Evolutionary conservation across 2,329 filamentous ascomycete species (phyloP).

Genomic region (Cladosporium austrohemisphaericum): DNA sequence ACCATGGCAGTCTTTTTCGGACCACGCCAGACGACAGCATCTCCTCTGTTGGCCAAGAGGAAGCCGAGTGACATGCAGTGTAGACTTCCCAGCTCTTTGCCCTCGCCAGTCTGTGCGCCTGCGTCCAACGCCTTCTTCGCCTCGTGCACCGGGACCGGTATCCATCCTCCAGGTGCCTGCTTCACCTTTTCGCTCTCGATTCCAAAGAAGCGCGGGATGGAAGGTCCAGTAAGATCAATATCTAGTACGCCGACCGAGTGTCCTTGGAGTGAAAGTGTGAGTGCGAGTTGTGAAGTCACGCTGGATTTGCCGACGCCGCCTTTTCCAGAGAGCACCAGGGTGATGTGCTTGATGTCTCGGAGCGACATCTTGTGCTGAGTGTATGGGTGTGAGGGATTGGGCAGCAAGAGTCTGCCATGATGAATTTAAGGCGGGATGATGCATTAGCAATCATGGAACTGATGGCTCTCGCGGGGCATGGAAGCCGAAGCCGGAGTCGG

Average conservation of each 20-base stretch:
- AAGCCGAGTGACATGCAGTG: slow-evolving; percentile 93
- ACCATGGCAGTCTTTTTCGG: slow-evolving; percentile 99
- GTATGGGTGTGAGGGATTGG: not conserved
- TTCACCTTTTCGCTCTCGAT: slow-evolving; percentile 86
- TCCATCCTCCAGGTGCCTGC: slow-evolving; percentile 87
- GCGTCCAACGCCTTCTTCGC: slow-evolving; percentile 35
- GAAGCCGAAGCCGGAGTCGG: not conserved
- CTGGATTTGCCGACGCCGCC: slow-evolving; percentile 97
- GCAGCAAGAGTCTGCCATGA: not conserved
- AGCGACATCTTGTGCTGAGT: slow-evolving; percentile 55
- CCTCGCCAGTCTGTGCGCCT: slow-evolving; percentile 17
- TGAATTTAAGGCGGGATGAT: not conserved
- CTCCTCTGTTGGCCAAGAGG: slow-evolving; percentile 73
- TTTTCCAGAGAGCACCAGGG: slow-evolving; percentile 89
- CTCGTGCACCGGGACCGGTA: slow-evolving; percentile 79
- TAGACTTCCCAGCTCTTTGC: slow-evolving; percentile 55
- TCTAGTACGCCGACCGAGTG: slow-evolving; percentile 92
- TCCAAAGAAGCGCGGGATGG: slow-evolving; percentile 90
- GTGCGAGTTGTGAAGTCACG: slow-evolving; percentile 90
- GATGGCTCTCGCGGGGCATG: not conserved
- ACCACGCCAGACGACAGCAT: slow-evolving; percentile 94
- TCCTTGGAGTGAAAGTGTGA: slow-evolving; percentile 80
- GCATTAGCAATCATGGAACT: not conserved
- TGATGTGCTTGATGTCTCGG: slow-evolving; percentile 69
- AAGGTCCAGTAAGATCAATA: slow-evolving; percentile 92